Evolutionary conservation across 129 eudicot genomes (phyloP), one percentile per base, ranked within the genome.

Genomic region (Erigeron canadensis): DNA sequence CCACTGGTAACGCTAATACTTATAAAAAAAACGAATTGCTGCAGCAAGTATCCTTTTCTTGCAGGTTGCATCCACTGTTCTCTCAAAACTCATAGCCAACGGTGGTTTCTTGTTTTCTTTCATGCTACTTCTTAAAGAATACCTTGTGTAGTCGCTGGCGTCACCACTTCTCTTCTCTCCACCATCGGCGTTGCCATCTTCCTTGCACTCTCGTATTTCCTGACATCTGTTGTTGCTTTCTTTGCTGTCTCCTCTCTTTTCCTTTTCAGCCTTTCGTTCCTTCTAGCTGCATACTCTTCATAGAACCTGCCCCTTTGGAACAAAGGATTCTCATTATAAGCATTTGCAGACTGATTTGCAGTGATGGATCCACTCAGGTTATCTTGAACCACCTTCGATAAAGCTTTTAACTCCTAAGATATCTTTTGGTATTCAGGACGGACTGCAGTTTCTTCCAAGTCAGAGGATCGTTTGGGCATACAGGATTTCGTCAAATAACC

Each of bases 91-190:
- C 75, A 56, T 55, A 18, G 91, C 83, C 74, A 80, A 43, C 15
- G 91, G 95, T 3, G 95, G 97, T 80, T 91, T 91, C 85, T 86
- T 91, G 76, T 84, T 89, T 63, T 81, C 96, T 82, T 86, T 86
- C 6, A 43, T 51, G 40, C 84, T 73, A 59, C 98, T 88, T 72
- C 98, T 91, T 67, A 91, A 75, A 10, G 84, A 80, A 68, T 91
- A 91, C 84, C 96, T 80, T 57, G 69, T 48, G 65, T 10, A 0
- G 67, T n/a, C 45, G 28, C 17, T 10, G 77, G 37, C 6, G 61
- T 8, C 21, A 81, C 72, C 39, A 58, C 75, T 57, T 81, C 86
- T 65, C 73, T 81, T 82, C 82, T 69, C 77, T 88, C 87, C 15
- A 83, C 61, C 81, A 75, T 15, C 10, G 89, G 89, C 0, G 95